Percentiles rank a stretch among this genome's conserved stretches.
Evolutionary conservation across 805 yeast species (phyloP).

Genomic region (Monosporozyma solicola): DNA sequence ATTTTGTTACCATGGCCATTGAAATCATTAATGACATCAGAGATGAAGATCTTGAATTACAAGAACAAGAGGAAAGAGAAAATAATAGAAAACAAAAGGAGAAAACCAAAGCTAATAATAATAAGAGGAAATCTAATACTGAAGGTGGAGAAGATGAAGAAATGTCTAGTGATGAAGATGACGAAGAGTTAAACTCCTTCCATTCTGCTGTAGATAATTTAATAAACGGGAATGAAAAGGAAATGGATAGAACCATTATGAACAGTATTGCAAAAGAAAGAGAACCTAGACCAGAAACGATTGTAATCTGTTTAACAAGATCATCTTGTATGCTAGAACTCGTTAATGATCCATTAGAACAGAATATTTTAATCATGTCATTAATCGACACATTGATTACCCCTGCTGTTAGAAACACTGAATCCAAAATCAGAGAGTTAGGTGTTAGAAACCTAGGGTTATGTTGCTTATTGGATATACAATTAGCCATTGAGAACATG

Average conservation of each 20-base stretch:
- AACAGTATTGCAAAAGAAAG: slow-evolving; percentile 25
- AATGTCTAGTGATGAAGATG: slow-evolving; percentile 25
- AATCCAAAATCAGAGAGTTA: slow-evolving; percentile 44
- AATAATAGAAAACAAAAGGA: slow-evolving; percentile 9
- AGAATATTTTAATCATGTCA: slow-evolving; percentile 57
- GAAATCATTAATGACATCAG: slow-evolving; percentile 80
- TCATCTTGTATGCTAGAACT: slow-evolving; percentile 63
- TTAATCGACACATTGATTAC: slow-evolving; percentile 67
- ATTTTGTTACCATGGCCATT: slow-evolving; percentile 74
- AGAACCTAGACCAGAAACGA: slow-evolving; percentile 34
- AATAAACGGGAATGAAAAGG: slow-evolving; percentile 8
- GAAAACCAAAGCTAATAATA: slow-evolving; percentile 12
- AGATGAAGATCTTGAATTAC: slow-evolving; percentile 46
- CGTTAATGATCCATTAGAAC: slow-evolving; percentile 53
- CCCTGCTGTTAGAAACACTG: slow-evolving; percentile 63
- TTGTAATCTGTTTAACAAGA: slow-evolving; percentile 56
- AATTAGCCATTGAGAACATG: slow-evolving; percentile 55
- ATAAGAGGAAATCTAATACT: slow-evolving; percentile 19
- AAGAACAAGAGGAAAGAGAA: slow-evolving; percentile 22
- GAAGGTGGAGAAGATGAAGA: slow-evolving; percentile 12
- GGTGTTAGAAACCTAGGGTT: slow-evolving; percentile 75
- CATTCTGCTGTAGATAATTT: slow-evolving; percentile 38
- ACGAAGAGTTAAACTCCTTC: slow-evolving; percentile 36
- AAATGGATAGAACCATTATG: slow-evolving; percentile 5
- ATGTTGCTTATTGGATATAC: slow-evolving; percentile 61